phyloP scores from a whole-genome alignment of 2,329 filamentous ascomycete genomes.

The Venturiaceae sp. region DNA sequence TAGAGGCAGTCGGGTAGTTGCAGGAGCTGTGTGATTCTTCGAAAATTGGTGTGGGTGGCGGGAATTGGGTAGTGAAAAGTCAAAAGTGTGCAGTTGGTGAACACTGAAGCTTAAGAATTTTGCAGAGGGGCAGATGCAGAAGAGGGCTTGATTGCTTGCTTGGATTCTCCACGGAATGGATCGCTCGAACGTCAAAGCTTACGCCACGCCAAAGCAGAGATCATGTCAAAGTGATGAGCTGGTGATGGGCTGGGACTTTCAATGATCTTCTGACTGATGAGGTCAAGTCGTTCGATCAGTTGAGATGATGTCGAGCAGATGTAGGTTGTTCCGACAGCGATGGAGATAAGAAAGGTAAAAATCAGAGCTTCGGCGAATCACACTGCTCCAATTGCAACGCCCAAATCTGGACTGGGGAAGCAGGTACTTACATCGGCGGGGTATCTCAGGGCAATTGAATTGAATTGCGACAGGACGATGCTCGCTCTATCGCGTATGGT shows the following conservation, averaged over 20 bases:
- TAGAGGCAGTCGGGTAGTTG: neutral
- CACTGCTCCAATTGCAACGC: neutral
- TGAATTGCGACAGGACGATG: neutral
- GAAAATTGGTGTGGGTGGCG: neutral
- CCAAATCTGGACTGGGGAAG: neutral
- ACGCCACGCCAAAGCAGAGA: neutral
- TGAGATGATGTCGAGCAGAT: neutral
- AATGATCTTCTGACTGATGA: neutral
- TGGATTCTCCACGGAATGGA: neutral
- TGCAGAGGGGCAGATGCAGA: neutral
- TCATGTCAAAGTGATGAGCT: neutral
- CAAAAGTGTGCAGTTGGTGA: too few relatives aligned
- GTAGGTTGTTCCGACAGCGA: neutral
- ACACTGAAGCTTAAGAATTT: neutral
- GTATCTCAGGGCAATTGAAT: too few relatives aligned
- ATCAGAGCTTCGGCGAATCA: conserved; percentile 1
- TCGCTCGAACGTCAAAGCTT: neutral
- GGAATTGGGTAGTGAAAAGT: neutral
- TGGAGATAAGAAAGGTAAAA: neutral
- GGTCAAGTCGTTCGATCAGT: neutral
- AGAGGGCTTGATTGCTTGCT: too few relatives aligned
- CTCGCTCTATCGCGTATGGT: too few relatives aligned
- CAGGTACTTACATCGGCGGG: neutral
- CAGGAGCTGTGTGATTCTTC: neutral
- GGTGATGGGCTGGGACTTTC: neutral